Evolutionary conservation across 345 rosid species (phyloP).

Genomic region (Boechera divaricarpa): DNA sequence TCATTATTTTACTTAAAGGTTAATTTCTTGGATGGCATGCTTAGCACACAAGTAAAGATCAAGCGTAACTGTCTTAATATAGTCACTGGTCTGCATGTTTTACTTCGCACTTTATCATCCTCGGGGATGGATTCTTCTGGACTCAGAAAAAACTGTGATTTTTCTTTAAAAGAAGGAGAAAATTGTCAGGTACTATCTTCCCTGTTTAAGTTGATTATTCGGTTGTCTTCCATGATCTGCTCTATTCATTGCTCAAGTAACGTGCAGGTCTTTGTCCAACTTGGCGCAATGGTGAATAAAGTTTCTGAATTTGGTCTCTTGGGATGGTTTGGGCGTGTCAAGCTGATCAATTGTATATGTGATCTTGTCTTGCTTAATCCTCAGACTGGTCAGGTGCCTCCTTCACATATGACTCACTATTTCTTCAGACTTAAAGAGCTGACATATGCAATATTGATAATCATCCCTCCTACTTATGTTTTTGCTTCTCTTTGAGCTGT

Average conservation of each 20-base stretch:
- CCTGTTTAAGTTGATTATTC: constrained; percentile 29
- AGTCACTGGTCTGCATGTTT: constrained; percentile 56
- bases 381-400: constrained; percentile 79
- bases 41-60: constrained; percentile 52
- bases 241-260: constrained; percentile 32
- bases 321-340: constrained; percentile 87
- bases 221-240: constrained; percentile 25
- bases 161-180: constrained; percentile 50
- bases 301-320: constrained; percentile 76
- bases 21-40: constrained; percentile 57
- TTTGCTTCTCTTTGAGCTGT: constrained; percentile 16
- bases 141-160: constrained; percentile 40
- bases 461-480: neutral
- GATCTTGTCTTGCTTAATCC: constrained; percentile 72
- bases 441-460: constrained; percentile 7
- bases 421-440: constrained; percentile 5
- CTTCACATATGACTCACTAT: constrained; percentile 24
- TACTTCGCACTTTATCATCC: constrained; percentile 56
- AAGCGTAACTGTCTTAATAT: constrained; percentile 73
- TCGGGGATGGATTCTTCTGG: constrained; percentile 41
- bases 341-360: constrained; percentile 75
- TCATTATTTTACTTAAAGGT: constrained; percentile 53
- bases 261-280: constrained; percentile 61
- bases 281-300: constrained; percentile 67
- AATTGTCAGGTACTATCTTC: constrained; percentile 59